Base-by-base conservation (phyloP, 1,284 basidiomycete genomes). In the Bondarzewia mesenterica region DNA sequence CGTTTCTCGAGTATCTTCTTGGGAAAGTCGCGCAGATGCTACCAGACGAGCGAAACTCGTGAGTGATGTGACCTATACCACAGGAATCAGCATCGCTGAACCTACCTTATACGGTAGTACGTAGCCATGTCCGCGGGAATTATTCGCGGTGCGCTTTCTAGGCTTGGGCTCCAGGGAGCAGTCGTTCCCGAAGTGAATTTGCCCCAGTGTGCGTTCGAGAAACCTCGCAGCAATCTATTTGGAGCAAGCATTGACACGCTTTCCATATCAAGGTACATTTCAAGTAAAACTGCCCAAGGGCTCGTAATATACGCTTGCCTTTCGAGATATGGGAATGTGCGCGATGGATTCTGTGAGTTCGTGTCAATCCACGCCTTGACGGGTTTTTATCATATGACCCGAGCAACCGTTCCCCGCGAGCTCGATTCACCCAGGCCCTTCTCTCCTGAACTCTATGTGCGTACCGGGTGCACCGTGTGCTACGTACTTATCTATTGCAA, bases 101-200 rank as follows among this genome's bases (percentile, higher is more conserved):
- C 22, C 4, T 2, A 15, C 20, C 26, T 44, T 29, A 3, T 47
- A 35, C 14, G 54, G 20, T 52, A 92, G 87, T 89, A 91, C 58
- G 80, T 84, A 25, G 78, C 86, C 6, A 81, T 91, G 66, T 77
- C 89, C 1, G 80, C 81, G 38, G 91, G 90, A 14, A 76, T 93
- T 39, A 82, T 95, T 42, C 80, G 83, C 49, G 91, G 92, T n/a
- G 82, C 88, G 1, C 75, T 94, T 1, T 68, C 75, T 6, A 73
- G 90, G 44, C 67, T 94, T n/a, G 91, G 91, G 12, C 78, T 84
- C 54, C 74, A 83, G 38, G 81, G 78, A 16, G 80, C 75, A 2
- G 87, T 94, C 0, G 70, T 77, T 0, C 82, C 89, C 5, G 92
- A 95, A 60, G 77, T 89, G 3, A 80, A 78, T n/a, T 61, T 93